Evolutionary conservation across 2,329 filamentous ascomycete genomes (phyloP), one percentile per base, ranked within the genome.

Genomic region (Xylariaceae sp.): DNA sequence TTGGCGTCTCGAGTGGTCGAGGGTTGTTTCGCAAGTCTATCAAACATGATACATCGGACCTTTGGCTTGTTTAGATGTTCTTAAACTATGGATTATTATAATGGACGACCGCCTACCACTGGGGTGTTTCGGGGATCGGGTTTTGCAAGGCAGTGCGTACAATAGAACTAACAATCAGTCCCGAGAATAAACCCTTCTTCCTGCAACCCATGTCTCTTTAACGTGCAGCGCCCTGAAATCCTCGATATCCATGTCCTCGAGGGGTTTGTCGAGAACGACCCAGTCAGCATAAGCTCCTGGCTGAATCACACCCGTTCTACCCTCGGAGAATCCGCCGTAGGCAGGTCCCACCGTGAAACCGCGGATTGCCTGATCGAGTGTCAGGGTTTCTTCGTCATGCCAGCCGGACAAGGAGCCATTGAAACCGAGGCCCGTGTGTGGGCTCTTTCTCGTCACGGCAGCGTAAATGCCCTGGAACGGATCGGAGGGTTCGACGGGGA

Each of bases 401-500:
- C 84, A 88, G 0, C 83, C 80, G 0, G 68, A 65, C 10, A 42
- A 48, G 5, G 71, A 71, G n/a, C 75, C 77, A 33, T 75, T 69
- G 6, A 74, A 67, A 16, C 78, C 78, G 1, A 69, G 71, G 0
- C 79, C 80, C 0, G 82, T 83, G 42, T 73, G 73, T 1, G 86
- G 86, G 54, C 73, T 83, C 40, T 77, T 77, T 50, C 86, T 74
- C 12, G 84, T 78, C 2, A 87, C 76, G 2, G 86, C 86, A 3
- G 86, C 85, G 60, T 87, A 89, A 38, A 89, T 82, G 16, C 86
- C 86, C 50, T 84, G 78, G 57, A 87, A 86, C 2, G 86, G 82
- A 60, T 82, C 79, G 0, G 84, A 79, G 2, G 85, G 86, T 64
- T 89, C 86, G 7, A 89, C 86, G 36, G 86, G 86, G 59, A 89